Conservation (phyloP, 768 basidiomycete genomes). For the Podaxis pistillaris region DNA sequence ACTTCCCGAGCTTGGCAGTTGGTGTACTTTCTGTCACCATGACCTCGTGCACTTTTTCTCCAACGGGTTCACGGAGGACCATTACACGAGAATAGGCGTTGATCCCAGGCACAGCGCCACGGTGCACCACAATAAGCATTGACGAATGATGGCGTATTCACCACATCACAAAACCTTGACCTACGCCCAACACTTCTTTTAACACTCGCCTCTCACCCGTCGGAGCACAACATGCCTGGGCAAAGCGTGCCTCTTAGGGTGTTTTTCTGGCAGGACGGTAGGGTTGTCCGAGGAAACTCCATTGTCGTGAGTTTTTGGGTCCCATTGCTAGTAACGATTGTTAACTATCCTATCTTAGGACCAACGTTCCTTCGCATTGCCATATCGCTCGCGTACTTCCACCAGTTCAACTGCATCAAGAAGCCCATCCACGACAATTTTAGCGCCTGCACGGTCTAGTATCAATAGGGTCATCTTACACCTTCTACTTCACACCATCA, state of each 20-base stretch:
- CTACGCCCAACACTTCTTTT: neutral
- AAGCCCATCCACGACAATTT: neutral
- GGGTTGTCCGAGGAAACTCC: constrained; percentile 11
- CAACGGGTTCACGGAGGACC: neutral
- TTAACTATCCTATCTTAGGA: neutral
- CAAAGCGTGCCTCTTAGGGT: neutral
- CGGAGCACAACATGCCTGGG: neutral
- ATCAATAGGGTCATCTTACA: neutral
- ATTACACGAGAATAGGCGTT: constrained; percentile 1
- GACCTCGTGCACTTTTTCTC: neutral
- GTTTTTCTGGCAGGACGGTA: neutral
- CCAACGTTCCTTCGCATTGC: neutral
- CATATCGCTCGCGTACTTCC: neutral
- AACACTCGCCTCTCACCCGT: neutral
- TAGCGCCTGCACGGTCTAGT: neutral
- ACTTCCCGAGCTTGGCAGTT: constrained; percentile 9
- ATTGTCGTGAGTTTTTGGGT: neutral
- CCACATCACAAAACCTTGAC: neutral
- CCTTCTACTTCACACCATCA: neutral
- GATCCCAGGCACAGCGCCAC: constrained; percentile 7
- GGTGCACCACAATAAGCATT: neutral
- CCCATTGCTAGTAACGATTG: neutral
- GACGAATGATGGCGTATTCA: neutral
- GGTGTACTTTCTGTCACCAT: neutral
- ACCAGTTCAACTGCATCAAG: neutral